Evolutionary conservation across 2,329 filamentous ascomycete genomes (phyloP).

Genomic region (Cladophialophora immunda): DNA sequence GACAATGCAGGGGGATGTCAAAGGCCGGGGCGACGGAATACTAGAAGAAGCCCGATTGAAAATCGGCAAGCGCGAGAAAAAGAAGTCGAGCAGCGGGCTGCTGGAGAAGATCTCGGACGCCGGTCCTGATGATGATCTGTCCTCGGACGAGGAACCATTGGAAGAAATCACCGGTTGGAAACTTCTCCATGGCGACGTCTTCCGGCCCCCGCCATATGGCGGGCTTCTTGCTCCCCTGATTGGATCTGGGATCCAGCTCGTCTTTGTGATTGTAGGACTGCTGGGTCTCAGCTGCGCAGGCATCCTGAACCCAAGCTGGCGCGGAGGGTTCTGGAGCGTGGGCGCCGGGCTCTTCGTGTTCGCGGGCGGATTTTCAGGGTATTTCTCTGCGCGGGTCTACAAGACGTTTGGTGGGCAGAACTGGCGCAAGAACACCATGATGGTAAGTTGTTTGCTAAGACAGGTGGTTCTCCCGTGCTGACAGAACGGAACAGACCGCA

Average conservation of each 20-base stretch:
- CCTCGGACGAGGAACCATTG: conserved; percentile 74
- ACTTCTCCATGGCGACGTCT: conserved; percentile 85
- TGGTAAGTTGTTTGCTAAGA: conserved; percentile 51
- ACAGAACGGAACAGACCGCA: conserved; percentile 63
- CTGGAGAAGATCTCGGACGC: conserved; percentile 65
- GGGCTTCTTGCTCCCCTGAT: conserved; percentile 80
- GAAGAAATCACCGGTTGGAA: conserved; percentile 92
- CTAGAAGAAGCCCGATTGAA: conserved; percentile 72
- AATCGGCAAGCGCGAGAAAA: conserved; percentile 47
- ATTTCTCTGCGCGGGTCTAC: conserved; percentile 84
- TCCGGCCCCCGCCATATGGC: conserved; percentile 75
- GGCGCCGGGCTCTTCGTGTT: conserved; percentile 84
- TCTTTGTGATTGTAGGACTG: conserved; percentile 81
- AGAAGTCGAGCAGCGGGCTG: conserved; percentile 64
- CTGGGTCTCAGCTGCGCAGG: conserved; percentile 78
- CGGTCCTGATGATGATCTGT: conserved; percentile 56
- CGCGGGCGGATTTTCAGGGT: conserved; percentile 83
- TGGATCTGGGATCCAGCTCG: conserved; percentile 84
- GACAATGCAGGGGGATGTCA: conserved; percentile 81
- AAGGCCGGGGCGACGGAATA: conserved; percentile 71
- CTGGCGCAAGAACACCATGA: conserved; percentile 78
- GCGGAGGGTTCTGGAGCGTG: conserved; percentile 88
- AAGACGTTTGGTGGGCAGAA: conserved; percentile 80
- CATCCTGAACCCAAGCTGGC: conserved; percentile 83
- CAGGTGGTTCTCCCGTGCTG: conserved; percentile 8